phyloP scores from a whole-genome alignment of 2,329 filamentous ascomycete species.

The Rutstroemia sp. region DNA sequence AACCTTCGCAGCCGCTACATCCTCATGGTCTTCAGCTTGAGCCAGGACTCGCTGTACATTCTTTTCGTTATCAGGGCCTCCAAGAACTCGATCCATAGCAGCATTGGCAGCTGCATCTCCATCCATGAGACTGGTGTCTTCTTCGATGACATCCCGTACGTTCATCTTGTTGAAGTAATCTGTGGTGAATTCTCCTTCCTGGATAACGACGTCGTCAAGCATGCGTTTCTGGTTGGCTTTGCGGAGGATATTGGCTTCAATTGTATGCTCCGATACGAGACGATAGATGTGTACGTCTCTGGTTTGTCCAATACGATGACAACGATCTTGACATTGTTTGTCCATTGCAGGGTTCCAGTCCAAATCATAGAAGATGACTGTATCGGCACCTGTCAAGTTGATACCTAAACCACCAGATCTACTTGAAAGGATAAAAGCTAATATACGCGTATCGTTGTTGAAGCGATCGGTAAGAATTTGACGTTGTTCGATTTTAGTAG shows the following conservation, averaged over 20 bases:
- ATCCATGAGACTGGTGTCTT: conserved; percentile 45
- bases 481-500: conserved; percentile 90
- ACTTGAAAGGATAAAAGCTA: conserved; percentile 92
- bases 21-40: conserved; percentile 86
- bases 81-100: conserved; percentile 81
- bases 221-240: conserved; percentile 97
- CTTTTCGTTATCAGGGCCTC: conserved; percentile 47
- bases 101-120: conserved; percentile 66
- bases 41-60: conserved; percentile 70
- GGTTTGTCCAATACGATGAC: conserved; percentile 94
- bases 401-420: conserved; percentile 91
- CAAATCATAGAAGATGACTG: conserved; percentile 97
- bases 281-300: conserved; percentile 97
- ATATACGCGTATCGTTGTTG: conserved; percentile 86
- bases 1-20: conserved; percentile 77
- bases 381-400: conserved; percentile 93
- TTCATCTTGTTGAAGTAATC: conserved; percentile 82
- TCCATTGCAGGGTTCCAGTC: conserved; percentile 99
- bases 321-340: conserved; percentile 96
- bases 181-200: conserved; percentile 95
- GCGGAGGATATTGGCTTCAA: conserved; percentile 94
- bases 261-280: conserved; percentile 85
- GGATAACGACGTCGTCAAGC: conserved; percentile 95
- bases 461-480: conserved; percentile 95
- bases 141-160: conserved; percentile 60